Percentiles rank a stretch among this genome's conserved stretches.
phyloP scores from a whole-genome alignment of 1,284 basidiomycete genomes.

The Irpex rosettiformis region DNA sequence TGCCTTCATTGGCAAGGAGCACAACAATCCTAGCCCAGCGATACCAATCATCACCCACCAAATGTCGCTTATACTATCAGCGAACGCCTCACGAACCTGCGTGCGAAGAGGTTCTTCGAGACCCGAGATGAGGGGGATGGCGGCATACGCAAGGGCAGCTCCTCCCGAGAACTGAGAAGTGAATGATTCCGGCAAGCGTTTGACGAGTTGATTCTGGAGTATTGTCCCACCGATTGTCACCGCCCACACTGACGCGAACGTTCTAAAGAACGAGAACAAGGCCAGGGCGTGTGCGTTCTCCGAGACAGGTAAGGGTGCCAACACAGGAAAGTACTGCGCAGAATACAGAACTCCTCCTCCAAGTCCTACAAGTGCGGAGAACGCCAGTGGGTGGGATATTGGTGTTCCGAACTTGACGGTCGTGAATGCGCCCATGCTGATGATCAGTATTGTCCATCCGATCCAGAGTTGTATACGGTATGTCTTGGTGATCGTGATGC shows the following conservation, averaged over 20 bases:
- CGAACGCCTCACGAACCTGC: background rate
- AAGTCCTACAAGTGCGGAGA: conserved; percentile 11
- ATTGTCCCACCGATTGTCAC: conserved; percentile 1
- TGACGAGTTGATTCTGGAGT: background rate
- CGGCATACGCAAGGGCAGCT: background rate
- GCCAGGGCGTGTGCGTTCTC: conserved; percentile 18
- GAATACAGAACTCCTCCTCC: conserved; percentile 13
- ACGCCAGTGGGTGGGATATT: conserved; percentile 3
- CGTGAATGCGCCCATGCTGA: conserved; percentile 24
- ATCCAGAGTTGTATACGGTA: conserved; percentile 30
- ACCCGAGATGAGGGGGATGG: background rate
- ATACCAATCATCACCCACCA: background rate
- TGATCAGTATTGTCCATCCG: conserved; percentile 26
- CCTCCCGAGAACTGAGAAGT: background rate
- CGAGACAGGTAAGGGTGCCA: conserved; percentile 21
- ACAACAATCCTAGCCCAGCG: background rate
- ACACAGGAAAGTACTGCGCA: conserved; percentile 21
- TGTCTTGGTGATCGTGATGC: conserved; percentile 24
- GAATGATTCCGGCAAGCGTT: background rate
- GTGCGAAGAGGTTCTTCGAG: background rate
- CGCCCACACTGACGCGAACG: conserved; percentile 15
- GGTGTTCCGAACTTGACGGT: conserved; percentile 27
- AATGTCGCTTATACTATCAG: background rate
- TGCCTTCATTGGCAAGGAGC: conserved; percentile 3
- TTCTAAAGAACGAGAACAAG: background rate